Base-by-base conservation (phyloP, 257 asterid genomes). In the Scutellaria galericulata region DNA sequence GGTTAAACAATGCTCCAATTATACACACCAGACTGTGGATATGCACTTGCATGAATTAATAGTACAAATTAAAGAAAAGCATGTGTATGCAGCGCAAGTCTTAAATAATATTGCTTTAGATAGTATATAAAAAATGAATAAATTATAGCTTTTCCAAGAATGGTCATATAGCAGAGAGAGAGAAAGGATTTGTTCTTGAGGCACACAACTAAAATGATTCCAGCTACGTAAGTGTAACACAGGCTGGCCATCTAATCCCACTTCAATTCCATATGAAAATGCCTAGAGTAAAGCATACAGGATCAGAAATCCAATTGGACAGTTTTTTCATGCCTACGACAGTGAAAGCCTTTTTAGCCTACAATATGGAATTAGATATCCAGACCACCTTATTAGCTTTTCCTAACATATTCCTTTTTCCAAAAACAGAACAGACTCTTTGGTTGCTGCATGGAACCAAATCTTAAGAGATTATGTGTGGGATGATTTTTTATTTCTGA, bases 321-420 rank as follows among this genome's bases (percentile, higher is more conserved):
- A 53, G 58, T 2, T 12, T 31, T 22, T 24, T 57, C 12, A 9
- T 27, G 31, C 14, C 40, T 66, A 48, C 14, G 35, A 27, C 4
- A 14, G 20, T 11, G 8, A 66, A 65, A 18, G 27, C 42, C 40
- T 14, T 24, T 48, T 42, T 69, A 69, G 67, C 20, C 59, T 27
- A 58, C 37, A 44, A 13, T 24, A 27, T 9, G 39, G 14, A 45
- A 57, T 42, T 27, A 31, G 14, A 37, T 51, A 56, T 12, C 47
- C 48, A 70, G 22, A 4, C 45, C 7, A 12, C 42, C 12, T 12
- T 11, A 11, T 12, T 22, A 13, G 4, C 18, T 63, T 35, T 18
- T 7, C n/a, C 68, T 14, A 63, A 14, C 68, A 64, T 56, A 44
- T 10, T 22, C 66, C 14, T 18, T 70, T 70, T 42, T 9, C 7